Evolutionary conservation across 441 rosid genomes (phyloP).

Genomic region (Francoa sonchifolia): DNA sequence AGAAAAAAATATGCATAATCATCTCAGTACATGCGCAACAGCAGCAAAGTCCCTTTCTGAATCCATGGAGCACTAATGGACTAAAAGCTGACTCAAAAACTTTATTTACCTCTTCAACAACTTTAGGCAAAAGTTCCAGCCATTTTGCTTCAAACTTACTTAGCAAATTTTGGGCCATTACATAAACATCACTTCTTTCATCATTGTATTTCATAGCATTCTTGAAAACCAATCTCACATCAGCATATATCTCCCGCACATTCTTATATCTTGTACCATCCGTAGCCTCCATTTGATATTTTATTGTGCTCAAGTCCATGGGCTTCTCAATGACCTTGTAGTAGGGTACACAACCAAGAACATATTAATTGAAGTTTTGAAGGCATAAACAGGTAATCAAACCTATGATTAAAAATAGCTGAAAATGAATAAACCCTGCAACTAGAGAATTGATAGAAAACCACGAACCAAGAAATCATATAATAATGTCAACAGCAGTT

Average conservation of each 20-base stretch:
- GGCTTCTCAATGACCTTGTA: slow-evolving; percentile 98
- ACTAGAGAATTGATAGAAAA: not conserved
- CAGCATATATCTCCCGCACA: slow-evolving; percentile 87
- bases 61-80: not conserved
- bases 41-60: no score
- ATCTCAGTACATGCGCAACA: no score
- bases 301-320: slow-evolving; percentile 91
- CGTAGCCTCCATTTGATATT: slow-evolving; percentile 81
- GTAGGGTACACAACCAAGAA: slow-evolving; percentile 14
- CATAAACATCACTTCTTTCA: slow-evolving; percentile 68
- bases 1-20: no score
- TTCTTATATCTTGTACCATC: slow-evolving; percentile 78
- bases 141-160: slow-evolving; percentile 89
- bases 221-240: slow-evolving; percentile 90
- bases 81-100: not conserved
- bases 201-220: slow-evolving; percentile 91
- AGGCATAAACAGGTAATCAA: slow-evolving; percentile 5
- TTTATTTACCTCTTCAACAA: slow-evolving; percentile 62
- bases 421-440: not conserved
- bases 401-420: not conserved
- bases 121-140: slow-evolving; percentile 81
- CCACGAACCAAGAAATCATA: not conserved
- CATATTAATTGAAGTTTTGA: not conserved
- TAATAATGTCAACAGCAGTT: no score
- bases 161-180: slow-evolving; percentile 81